Percentiles rank a stretch among this genome's conserved stretches.
These are phyloP conservation scores for Auriscalpium microsporum DNA, from an alignment of 768 basidiomycete species.

Conservation along the genomic window DNA sequence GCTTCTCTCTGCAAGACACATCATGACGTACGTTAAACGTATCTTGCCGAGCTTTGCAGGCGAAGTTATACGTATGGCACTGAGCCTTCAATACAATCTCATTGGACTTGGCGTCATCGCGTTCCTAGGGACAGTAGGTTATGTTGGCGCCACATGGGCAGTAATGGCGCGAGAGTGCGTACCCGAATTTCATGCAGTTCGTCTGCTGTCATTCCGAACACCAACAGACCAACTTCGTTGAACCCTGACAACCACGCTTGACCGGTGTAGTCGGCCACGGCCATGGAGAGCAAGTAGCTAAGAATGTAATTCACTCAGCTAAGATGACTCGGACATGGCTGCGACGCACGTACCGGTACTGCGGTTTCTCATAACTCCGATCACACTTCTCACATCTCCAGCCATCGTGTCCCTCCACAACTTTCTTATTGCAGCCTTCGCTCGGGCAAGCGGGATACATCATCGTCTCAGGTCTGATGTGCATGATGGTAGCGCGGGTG, in stretches of 20 bases:
- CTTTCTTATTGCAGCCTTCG: conserved; percentile 84
- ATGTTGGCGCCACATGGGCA: no score
- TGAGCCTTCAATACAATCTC: conserved; percentile 52
- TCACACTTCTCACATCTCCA: conserved; percentile 96
- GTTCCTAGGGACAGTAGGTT: conserved; percentile 33
- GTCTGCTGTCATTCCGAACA: conserved; percentile 76
- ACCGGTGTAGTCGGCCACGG: conserved; percentile 82
- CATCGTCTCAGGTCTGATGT: conserved; percentile 75
- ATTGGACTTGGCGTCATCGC: conserved; percentile 50
- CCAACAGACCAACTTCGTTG: conserved; percentile 75
- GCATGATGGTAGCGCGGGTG: conserved; percentile 74
- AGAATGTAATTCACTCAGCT: conserved; percentile 3
- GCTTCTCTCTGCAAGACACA: background rate
- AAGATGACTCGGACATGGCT: background rate
- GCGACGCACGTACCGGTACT: conserved; percentile 57
- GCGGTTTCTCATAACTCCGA: conserved; percentile 56
- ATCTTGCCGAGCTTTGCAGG: conserved; percentile 81
- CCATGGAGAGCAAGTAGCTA: conserved; percentile 78
- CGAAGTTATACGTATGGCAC: conserved; percentile 72
- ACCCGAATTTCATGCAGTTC: conserved; percentile 71
- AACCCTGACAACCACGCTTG: conserved; percentile 93
- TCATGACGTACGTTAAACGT: conserved; percentile 60
- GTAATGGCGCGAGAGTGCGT: background rate
- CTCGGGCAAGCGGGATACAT: conserved; percentile 85
- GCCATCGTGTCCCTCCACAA: conserved; percentile 52